Percentiles rank a stretch among this genome's conserved stretches.
These are phyloP conservation scores for Syzygium aromaticum DNA, from an alignment of 345 rosid genomes.

Conservation along the genomic window DNA sequence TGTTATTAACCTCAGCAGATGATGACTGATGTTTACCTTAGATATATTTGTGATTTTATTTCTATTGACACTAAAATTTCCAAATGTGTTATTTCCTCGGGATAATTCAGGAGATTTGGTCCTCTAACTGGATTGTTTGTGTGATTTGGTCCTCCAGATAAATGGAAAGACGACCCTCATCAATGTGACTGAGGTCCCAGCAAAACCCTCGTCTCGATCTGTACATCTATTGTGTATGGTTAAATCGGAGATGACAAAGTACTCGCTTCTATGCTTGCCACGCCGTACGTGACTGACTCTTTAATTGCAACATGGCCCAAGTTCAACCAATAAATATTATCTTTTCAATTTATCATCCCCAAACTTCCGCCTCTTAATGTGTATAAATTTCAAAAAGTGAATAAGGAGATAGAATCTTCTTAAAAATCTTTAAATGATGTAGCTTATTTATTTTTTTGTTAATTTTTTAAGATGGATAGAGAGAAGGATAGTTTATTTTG, in stretches of 20 bases:
- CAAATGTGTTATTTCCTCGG: background rate
- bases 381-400: background rate
- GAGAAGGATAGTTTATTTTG: background rate
- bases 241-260: background rate
- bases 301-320: background rate
- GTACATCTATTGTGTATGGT: background rate
- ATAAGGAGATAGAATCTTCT: background rate
- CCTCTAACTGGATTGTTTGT: background rate
- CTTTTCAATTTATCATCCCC: background rate
- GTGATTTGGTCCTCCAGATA: background rate
- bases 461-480: background rate
- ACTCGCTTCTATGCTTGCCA: background rate
- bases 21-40: background rate
- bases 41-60: background rate
- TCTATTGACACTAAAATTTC: background rate
- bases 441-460: too few species aligned
- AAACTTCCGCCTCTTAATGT: background rate
- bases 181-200: background rate
- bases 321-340: background rate
- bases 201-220: background rate
- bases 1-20: background rate
- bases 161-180: background rate
- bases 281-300: background rate
- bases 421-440: background rate
- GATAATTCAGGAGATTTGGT: background rate